phyloP scores from a whole-genome alignment of 1,284 basidiomycete genomes.

The Exobasidium cylindrosporum region DNA sequence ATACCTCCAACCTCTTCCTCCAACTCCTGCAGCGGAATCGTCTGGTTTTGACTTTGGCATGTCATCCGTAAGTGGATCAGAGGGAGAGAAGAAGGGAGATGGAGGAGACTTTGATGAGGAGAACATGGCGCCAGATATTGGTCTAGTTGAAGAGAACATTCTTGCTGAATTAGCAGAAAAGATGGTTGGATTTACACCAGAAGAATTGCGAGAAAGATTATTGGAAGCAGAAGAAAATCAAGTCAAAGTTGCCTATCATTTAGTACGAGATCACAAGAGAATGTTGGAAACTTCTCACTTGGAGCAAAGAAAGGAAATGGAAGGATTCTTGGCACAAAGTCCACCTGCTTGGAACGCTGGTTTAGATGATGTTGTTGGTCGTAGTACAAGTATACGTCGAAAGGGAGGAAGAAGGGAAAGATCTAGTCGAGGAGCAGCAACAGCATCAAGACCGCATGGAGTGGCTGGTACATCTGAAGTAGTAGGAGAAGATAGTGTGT shows the following conservation, averaged over 20 bases:
- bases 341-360: conserved; percentile 61
- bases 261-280: conserved; percentile 82
- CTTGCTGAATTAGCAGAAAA: conserved; percentile 75
- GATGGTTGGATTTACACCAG: conserved; percentile 73
- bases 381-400: conserved; percentile 30
- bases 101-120: neutral
- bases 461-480: neutral
- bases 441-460: neutral
- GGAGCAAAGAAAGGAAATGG: conserved; percentile 53
- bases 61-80: conserved; percentile 16
- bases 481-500: neutral
- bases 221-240: conserved; percentile 76
- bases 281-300: conserved; percentile 67
- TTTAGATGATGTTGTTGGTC: conserved; percentile 45
- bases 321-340: conserved; percentile 59
- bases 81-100: neutral
- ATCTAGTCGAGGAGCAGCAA: conserved; percentile 13
- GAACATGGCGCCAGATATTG: conserved; percentile 60
- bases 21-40: conserved; percentile 62
- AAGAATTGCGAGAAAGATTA: conserved; percentile 81
- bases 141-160: conserved; percentile 82
- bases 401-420: neutral
- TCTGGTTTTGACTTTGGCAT: conserved; percentile 61
- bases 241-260: conserved; percentile 93
- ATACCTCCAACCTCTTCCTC: conserved; percentile 68